Evolutionary conservation across 108 stramenopile genomes (phyloP).

Genomic region (Nitzschia inconspicua): DNA sequence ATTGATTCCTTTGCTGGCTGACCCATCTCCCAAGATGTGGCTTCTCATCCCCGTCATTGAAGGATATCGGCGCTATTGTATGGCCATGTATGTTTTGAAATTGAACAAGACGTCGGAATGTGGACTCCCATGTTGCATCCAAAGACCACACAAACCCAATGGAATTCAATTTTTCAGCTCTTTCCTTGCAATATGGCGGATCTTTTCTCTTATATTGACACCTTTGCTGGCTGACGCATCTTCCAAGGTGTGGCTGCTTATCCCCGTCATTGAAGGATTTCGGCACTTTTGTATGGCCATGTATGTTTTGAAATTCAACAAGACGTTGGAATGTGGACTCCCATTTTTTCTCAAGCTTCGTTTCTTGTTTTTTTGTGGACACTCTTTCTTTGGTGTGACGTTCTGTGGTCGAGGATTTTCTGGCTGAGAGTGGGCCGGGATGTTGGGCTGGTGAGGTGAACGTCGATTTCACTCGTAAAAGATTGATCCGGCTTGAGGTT

Average conservation of each 20-base stretch:
- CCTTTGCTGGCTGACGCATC: slow-evolving; percentile 7
- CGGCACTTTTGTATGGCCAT: slow-evolving; percentile 10
- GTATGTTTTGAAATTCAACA: slow-evolving; percentile 7
- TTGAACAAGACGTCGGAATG: background rate
- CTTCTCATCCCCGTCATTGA: slow-evolving; percentile 1
- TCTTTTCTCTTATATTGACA: slow-evolving; percentile 5
- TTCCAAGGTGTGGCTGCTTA: slow-evolving; percentile 1
- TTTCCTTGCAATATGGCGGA: background rate
- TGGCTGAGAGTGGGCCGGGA: too few relatives aligned
- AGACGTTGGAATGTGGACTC: slow-evolving; percentile 9
- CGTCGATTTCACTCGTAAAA: too few relatives aligned
- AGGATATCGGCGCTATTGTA: slow-evolving; percentile 2
- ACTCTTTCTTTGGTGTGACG: too few relatives aligned
- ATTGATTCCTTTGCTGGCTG: background rate
- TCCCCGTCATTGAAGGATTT: background rate
- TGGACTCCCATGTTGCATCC: slow-evolving; percentile 1
- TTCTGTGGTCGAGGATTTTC: too few relatives aligned
- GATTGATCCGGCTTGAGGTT: too few relatives aligned
- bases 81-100: background rate
- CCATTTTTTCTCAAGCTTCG: too few relatives aligned
- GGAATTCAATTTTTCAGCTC: background rate
- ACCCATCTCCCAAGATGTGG: slow-evolving; percentile 6
- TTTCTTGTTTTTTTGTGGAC: too few relatives aligned
- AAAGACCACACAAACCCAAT: slow-evolving; percentile 12
- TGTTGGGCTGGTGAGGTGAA: too few relatives aligned